Percentiles rank a stretch among this genome's conserved stretches.
Conservation (phyloP, 371 early-diverging fungal genomes). For the Lichtheimia ramosa region DNA sequence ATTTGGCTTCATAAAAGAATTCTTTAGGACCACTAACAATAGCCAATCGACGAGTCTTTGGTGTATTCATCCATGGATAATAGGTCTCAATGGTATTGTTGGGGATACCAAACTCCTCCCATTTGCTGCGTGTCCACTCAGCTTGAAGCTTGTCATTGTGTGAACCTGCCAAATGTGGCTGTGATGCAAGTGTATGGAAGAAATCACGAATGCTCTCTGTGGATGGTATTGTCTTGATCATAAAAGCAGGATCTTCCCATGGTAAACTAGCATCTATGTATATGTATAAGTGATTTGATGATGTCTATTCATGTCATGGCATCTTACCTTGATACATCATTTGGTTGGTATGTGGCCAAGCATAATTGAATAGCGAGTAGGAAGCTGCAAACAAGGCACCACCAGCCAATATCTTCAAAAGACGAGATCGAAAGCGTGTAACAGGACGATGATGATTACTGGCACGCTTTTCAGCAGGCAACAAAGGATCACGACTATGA, state of each 20-base stretch:
- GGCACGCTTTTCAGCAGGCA: slow-evolving; percentile 2
- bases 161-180: slow-evolving; percentile 50
- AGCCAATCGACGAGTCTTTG: slow-evolving; percentile 49
- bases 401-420: neutral
- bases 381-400: neutral
- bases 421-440: neutral
- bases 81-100: slow-evolving; percentile 57
- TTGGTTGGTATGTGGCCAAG: neutral
- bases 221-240: slow-evolving; percentile 30
- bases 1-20: slow-evolving; percentile 46
- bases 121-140: slow-evolving; percentile 54
- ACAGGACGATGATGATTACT: neutral
- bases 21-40: slow-evolving; percentile 49
- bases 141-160: slow-evolving; percentile 42
- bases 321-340: slow-evolving; percentile 10
- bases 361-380: neutral
- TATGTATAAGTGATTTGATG: neutral
- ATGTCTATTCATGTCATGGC: neutral
- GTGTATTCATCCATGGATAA: slow-evolving; percentile 60
- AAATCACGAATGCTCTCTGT: slow-evolving; percentile 26
- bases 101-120: slow-evolving; percentile 46
- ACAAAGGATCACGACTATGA: slow-evolving; percentile 2
- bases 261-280: slow-evolving; percentile 7
- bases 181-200: slow-evolving; percentile 44
- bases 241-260: slow-evolving; percentile 10